These are phyloP conservation scores for Aspergillus bombycis DNA, from an alignment of 2,329 filamentous ascomycete genomes.

Conservation along the genomic window DNA sequence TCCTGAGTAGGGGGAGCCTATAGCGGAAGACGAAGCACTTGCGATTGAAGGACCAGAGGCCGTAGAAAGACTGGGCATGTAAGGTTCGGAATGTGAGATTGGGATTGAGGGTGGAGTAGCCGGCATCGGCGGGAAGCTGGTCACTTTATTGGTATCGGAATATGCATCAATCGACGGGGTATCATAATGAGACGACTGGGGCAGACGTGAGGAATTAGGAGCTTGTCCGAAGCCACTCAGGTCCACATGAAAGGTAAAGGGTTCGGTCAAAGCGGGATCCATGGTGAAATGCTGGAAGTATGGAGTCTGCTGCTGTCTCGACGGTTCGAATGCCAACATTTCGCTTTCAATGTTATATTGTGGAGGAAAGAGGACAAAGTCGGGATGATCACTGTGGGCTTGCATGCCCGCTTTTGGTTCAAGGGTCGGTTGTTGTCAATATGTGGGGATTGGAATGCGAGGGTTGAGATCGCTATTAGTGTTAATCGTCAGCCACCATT, in stretches of 20 bases:
- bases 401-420: slow-evolving; percentile 23
- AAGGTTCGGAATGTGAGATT: slow-evolving; percentile 38
- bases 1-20: slow-evolving; percentile 68
- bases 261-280: slow-evolving; percentile 35
- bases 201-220: slow-evolving; percentile 24
- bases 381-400: slow-evolving; percentile 18
- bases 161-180: slow-evolving; percentile 27
- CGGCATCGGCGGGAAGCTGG: slow-evolving; percentile 33
- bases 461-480: slow-evolving; percentile 5
- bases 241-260: slow-evolving; percentile 35
- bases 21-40: slow-evolving; percentile 65
- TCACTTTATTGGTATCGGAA: slow-evolving; percentile 28
- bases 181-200: slow-evolving; percentile 35
- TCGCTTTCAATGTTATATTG: slow-evolving; percentile 16
- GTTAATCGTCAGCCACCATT: slow-evolving; percentile 17
- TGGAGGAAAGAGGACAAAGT: slow-evolving; percentile 26
- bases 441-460: slow-evolving; percentile 14
- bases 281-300: slow-evolving; percentile 38
- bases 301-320: slow-evolving; percentile 33
- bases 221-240: slow-evolving; percentile 27
- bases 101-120: slow-evolving; percentile 38
- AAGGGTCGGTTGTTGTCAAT: slow-evolving; percentile 8
- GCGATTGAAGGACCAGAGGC: slow-evolving; percentile 61
- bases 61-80: slow-evolving; percentile 63
- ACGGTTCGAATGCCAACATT: slow-evolving; percentile 40